Conservation (phyloP, 129 eudicot species). For the Flaveria ramosissima region DNA sequence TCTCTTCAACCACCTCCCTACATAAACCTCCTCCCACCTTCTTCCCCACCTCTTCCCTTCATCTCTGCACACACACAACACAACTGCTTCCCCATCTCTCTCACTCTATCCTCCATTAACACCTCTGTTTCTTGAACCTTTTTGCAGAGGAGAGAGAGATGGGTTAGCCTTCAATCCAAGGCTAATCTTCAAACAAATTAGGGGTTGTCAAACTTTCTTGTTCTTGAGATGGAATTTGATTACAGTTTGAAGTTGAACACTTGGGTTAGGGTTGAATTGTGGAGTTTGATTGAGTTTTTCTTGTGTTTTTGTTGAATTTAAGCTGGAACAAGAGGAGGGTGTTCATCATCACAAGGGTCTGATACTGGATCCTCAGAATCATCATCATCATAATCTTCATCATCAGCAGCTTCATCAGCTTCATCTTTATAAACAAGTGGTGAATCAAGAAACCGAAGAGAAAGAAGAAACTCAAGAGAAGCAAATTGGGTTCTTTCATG, state of each 20-base stretch:
- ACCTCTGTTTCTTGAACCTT: background rate
- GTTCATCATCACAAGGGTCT: conserved; percentile 43
- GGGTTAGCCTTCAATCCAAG: conserved; percentile 29
- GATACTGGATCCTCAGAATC: conserved; percentile 85
- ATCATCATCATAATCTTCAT: conserved; percentile 28
- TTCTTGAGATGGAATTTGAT: conserved; percentile 28
- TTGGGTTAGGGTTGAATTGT: conserved; percentile 18
- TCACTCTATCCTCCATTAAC: background rate
- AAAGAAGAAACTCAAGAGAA: conserved; percentile 13
- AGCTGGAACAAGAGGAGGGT: conserved; percentile 56
- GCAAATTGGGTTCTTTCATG: conserved; percentile 36
- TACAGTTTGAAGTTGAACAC: background rate
- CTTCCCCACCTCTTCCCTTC: conserved; percentile 32
- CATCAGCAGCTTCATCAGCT: conserved; percentile 16
- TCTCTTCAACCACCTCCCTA: conserved; percentile 18
- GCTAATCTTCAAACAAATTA: background rate
- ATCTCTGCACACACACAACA: conserved; percentile 18
- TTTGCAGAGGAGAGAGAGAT: conserved; percentile 20
- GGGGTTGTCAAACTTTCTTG: conserved; percentile 11
- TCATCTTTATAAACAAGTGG: conserved; percentile 34
- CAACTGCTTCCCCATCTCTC: background rate
- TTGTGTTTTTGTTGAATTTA: conserved; percentile 12
- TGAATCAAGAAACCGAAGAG: conserved; percentile 1
- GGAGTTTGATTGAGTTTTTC: conserved; percentile 8
- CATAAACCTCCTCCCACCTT: conserved; percentile 35